Conservation (phyloP, 768 basidiomycete species). For the Cystofilobasidium macerans region DNA sequence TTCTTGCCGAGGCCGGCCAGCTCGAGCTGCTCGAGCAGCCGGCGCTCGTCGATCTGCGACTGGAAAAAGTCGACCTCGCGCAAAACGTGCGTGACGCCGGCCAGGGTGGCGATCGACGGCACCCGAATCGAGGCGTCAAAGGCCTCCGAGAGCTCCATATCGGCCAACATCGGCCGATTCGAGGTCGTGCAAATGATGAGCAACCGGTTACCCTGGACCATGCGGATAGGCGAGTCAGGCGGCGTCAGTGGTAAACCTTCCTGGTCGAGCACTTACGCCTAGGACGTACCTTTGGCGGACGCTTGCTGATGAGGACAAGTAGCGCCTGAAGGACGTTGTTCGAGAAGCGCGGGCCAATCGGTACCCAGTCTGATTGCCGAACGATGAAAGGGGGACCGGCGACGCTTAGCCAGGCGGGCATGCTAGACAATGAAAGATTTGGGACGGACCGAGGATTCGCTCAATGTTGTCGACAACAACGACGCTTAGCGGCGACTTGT, state of each 20-base stretch:
- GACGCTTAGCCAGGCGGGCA: not conserved
- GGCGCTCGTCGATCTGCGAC: conserved; percentile 41
- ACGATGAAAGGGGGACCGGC: not conserved
- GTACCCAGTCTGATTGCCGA: conserved; percentile 76
- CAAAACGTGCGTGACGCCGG: conserved; percentile 63
- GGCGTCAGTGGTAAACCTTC: not conserved
- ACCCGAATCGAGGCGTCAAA: conserved; percentile 83
- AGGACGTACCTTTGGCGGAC: conserved; percentile 72
- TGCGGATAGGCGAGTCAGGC: not conserved
- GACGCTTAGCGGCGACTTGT: conserved; percentile 93
- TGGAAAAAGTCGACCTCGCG: conserved; percentile 68
- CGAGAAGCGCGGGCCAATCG: conserved; percentile 92
- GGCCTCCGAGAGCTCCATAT: conserved; percentile 75
- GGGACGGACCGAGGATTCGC: conserved; percentile 64
- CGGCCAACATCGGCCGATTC: conserved; percentile 66
- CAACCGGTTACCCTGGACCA: conserved; percentile 67
- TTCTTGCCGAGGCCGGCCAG: conserved; percentile 58
- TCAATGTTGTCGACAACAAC: conserved; percentile 93
- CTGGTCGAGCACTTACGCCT: not conserved
- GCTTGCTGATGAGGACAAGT: conserved; percentile 71
- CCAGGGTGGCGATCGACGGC: conserved; percentile 63
- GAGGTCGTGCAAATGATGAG: conserved; percentile 88
- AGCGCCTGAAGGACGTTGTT: conserved; percentile 84
- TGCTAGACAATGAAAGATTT: not conserved
- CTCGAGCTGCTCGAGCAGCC: conserved; percentile 54